Evolutionary conservation across 176 grass and related monocot species (phyloP).

Genomic region (Triticum turgidum): DNA sequence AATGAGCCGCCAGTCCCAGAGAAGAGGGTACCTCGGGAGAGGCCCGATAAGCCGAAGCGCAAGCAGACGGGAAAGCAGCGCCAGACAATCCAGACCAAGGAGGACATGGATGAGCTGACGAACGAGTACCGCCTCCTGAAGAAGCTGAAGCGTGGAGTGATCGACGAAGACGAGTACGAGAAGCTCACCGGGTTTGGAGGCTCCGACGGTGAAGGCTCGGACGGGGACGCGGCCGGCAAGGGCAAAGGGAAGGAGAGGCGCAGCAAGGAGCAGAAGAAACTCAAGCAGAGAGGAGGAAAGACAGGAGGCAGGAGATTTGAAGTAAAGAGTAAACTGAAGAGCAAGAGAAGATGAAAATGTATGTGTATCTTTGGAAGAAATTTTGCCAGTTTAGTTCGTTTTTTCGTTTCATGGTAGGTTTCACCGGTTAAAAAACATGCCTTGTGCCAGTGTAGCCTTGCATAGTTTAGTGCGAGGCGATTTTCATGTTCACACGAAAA

Average conservation of each 20-base stretch:
- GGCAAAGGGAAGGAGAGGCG: slow-evolving; percentile 39
- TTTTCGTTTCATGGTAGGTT: background rate
- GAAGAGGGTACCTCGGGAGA: slow-evolving; percentile 43
- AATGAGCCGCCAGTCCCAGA: slow-evolving; percentile 44
- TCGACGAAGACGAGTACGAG: slow-evolving; percentile 82
- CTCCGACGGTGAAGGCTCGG: slow-evolving; percentile 36
- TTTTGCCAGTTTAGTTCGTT: background rate
- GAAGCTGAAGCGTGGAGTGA: slow-evolving; percentile 78
- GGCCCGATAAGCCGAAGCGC: slow-evolving; percentile 45
- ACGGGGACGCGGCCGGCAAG: background rate
- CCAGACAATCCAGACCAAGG: slow-evolving; percentile 71
- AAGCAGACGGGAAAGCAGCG: slow-evolving; percentile 90
- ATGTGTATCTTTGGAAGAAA: background rate
- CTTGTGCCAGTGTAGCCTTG: background rate
- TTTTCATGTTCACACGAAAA: background rate
- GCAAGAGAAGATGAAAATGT: slow-evolving; percentile 25
- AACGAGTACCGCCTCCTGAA: slow-evolving; percentile 82
- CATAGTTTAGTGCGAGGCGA: background rate
- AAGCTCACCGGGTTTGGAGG: slow-evolving; percentile 73
- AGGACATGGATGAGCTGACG: slow-evolving; percentile 80
- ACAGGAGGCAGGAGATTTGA: slow-evolving; percentile 46
- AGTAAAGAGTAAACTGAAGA: slow-evolving; percentile 35
- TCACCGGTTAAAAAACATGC: background rate
- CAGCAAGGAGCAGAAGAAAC: slow-evolving; percentile 40
- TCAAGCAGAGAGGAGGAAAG: slow-evolving; percentile 49